Percentiles rank a stretch among this genome's conserved stretches.
Conservation (phyloP, 441 rosid species). For the Pelargonium myrrhifolium region DNA sequence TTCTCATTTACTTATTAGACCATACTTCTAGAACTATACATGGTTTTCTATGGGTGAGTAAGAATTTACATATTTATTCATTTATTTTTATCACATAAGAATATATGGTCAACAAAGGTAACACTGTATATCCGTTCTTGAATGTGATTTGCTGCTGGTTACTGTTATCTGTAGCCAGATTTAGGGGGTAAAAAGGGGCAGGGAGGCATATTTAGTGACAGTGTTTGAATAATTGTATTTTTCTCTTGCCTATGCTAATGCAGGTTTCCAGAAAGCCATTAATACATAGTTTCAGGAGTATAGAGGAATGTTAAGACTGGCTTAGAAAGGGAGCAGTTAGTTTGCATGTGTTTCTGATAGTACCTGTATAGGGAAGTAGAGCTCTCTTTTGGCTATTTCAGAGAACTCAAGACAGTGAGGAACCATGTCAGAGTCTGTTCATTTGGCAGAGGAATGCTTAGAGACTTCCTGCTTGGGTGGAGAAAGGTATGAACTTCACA, state of each 20-base stretch:
- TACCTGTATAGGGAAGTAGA: neutral
- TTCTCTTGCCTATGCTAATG: constrained; percentile 7
- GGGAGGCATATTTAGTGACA: neutral
- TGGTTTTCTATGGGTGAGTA: neutral
- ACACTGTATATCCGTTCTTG: neutral
- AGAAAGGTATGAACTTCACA: neutral
- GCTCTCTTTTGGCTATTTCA: neutral
- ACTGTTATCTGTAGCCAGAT: neutral
- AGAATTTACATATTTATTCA: neutral
- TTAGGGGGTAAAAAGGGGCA: neutral
- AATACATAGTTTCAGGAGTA: constrained; percentile 17
- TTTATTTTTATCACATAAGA: neutral
- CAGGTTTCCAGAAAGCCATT: constrained; percentile 93
- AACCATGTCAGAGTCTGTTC: neutral
- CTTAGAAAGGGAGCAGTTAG: neutral
- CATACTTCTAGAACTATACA: neutral
- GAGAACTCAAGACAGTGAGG: neutral
- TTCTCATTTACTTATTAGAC: neutral
- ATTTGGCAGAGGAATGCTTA: neutral
- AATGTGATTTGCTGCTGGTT: neutral
- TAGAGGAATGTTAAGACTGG: neutral
- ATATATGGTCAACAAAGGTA: neutral
- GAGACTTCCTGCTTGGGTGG: neutral
- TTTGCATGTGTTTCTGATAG: neutral
- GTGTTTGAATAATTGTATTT: neutral